Base-by-base conservation (phyloP, 768 basidiomycete species). In the Mycena metata region DNA sequence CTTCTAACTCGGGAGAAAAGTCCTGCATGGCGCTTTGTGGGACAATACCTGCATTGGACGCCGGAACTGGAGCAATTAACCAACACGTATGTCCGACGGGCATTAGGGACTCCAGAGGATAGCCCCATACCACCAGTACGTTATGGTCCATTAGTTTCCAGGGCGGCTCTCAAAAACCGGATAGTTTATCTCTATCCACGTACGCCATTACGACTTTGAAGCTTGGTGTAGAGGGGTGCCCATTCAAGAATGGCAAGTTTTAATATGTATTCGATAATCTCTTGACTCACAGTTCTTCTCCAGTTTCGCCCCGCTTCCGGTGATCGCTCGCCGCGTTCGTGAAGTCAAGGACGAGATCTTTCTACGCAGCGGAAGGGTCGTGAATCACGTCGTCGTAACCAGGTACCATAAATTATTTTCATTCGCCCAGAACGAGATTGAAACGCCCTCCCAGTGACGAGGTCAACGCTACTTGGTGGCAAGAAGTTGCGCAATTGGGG, bases 351-450 rank as follows among this genome's bases (percentile, higher is more conserved):
- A 81, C 21, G 86, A 88, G 60, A 73, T 90, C 43, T 66, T 77
- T 57, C 76, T 82, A 56, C 79, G 80, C 43, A 85, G 82, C 64
- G 84, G 86, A 5, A 76, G 87, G 7, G 75, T 66, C 11, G 85
- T 85, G n/a, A 76, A 84, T 7, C 82, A 86, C 69, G 86, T 91
- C 26, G 81, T 91, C 47, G 83, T 90, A 82, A 91, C 89, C 19
- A 90, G 39, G 39, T 39, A 39, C 30, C 30, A 39, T 39, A 39
- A 10, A 15, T 5, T 39, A 39, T 39, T 39, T 39, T 39, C 39
- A 9, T 2, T 11, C 11, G 11, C 4, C 10, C 39, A 39, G 39
- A 39, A 39, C 11, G 39, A 39, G 39, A 6, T 10, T 39, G 39
- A 39, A 39, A 10, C 39, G 15, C 15, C 2, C 39, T 39, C 39